Evolutionary conservation across 1,284 basidiomycete genomes (phyloP), one percentile per base, ranked within the genome.

Genomic region (Filobasidium uniguttulatum): DNA sequence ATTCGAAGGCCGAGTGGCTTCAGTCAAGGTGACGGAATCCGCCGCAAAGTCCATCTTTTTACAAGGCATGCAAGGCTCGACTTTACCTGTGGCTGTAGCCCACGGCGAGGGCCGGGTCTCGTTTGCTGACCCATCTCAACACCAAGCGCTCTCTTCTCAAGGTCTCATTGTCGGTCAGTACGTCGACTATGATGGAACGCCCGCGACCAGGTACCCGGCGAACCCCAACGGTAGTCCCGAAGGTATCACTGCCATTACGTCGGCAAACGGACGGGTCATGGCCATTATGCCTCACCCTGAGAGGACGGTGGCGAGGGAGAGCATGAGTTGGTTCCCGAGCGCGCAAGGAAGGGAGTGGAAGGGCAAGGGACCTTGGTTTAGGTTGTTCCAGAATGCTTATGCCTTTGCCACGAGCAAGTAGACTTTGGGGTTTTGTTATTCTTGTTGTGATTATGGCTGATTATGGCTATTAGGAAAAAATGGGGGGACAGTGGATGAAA

Each of bases 211-310:
- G 26, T 94, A 94, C 67, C 90, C 90, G n/a, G 72, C 82, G 60
- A 98, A 98, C 70, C 93, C 94, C 26, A 99, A 98, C 67, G 93
- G 94, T 34, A 85, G 82, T 59, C 79, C 82, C 0, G 79, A 76
- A 9, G 93, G 89, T 17, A 79, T 96, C 50, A 85, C 90, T 9
- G 93, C 89, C 22, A 77, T 98, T 31, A 82, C 87, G 60, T 89
- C 88, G 3, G 75, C 78, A 3, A 76, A 83, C 59, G 93, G 93
- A 14, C 77, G 91, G 15, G 83, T 98, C 12, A 73, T 98, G 52
- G 88, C 86, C 6, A 71, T 98, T 60, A 98, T 98, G 94, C 93
- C 93, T 25, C 93, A 93, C 68, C 88, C 88, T 0, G 88, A 91
- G 65, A 77, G 88, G 23, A 82, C 85, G 15, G 75, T 77, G 10